These are phyloP conservation scores for Przewalskia tangutica DNA, from an alignment of 257 asterid genomes.

Conservation along the genomic window DNA sequence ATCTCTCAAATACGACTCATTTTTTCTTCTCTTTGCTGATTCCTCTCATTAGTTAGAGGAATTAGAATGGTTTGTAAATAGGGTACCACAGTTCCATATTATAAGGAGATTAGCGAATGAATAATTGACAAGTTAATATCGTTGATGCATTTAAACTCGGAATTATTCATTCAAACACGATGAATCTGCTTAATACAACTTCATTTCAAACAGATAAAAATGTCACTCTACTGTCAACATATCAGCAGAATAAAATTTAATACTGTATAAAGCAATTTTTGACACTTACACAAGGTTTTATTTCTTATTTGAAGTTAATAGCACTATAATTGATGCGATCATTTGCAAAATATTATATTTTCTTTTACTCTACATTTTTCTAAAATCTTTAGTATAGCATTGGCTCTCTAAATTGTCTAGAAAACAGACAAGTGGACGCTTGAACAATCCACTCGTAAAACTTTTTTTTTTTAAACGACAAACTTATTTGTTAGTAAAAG, in stretches of 20 bases:
- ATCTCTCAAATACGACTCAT: background rate
- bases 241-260: background rate
- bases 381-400: background rate
- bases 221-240: background rate
- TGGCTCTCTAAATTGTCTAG: background rate
- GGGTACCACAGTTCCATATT: background rate
- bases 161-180: background rate
- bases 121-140: no score
- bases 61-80: constrained; percentile 9
- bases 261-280: no score
- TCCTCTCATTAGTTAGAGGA: constrained; percentile 1
- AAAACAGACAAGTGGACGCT: background rate
- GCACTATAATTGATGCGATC: background rate
- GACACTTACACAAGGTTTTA: background rate
- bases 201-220: background rate
- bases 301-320: no score
- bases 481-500: background rate
- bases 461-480: background rate
- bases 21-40: background rate
- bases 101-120: no score
- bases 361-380: background rate
- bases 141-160: no score
- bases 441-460: background rate
- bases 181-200: background rate
- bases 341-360: background rate